Evolutionary conservation across 768 basidiomycete species (phyloP), one percentile per base, ranked within the genome.

Genomic region (Crepidotus variabilis): DNA sequence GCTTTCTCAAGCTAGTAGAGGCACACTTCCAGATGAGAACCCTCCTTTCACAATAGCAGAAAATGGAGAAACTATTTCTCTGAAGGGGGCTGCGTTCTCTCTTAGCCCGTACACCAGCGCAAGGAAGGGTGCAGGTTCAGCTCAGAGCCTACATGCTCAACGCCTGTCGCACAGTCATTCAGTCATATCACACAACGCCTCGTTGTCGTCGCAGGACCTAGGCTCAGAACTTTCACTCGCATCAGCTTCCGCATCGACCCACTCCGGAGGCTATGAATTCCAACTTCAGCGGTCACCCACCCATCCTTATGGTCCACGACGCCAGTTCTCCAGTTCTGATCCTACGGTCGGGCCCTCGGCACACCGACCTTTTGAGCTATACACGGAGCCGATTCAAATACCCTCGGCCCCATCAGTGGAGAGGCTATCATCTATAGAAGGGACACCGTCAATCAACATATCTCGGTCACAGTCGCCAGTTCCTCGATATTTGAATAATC

Each of bases 21-120:
- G 13, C 11, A 43, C 13, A 11, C 39, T 20, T 43, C 13, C 39
- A 43, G 39, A 20, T 14, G 39, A 43, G 4, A 11, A 5, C 18
- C 3, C 18, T 20, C 11, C 39, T 3, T 43, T 16, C 18, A 43
- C 3, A 4, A 43, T 43, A 11, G 39, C 13, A 3, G 13, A 43
- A 11, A 11, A 43, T 20, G 39, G 39, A 14, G 39, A 20, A 11
- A 43, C 14, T 20, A 20, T 61, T 35, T 57, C 58, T 13, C 58
- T 61, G 14, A 59, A 61, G 46, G 48, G 54, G 28, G 49, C 61
- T 18, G 59, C 64, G 21, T 49, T 21, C 34, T 63, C 67, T 18
- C 60, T 67, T 6, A 63, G 63, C 43, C 66, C 65, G 4, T 69
- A 63, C 52, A 47, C 50, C 3, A 43, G 18, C 39, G 13, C 39